These are phyloP conservation scores for Epichloe elymi DNA, from an alignment of 2,329 filamentous ascomycete genomes.

Conservation along the genomic window DNA sequence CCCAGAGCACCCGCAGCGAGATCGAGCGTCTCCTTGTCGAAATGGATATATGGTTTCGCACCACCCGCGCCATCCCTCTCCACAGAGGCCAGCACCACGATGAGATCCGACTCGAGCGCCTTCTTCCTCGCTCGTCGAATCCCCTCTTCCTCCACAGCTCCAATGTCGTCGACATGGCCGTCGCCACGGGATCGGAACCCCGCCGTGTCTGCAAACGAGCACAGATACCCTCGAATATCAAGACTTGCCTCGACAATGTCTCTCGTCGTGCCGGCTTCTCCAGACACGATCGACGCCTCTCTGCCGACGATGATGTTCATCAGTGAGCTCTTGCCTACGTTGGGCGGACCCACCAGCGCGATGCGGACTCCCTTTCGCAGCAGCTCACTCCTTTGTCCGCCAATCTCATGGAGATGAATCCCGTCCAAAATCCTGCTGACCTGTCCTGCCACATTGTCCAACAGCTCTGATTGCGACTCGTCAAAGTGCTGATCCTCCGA, in stretches of 20 bases:
- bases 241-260: constrained; percentile 88
- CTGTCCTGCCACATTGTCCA: constrained; percentile 54
- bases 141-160: constrained; percentile 73
- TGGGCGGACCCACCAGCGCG: constrained; percentile 79
- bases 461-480: constrained; percentile 61
- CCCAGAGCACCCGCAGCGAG: constrained; percentile 36
- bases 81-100: constrained; percentile 68
- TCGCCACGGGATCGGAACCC: constrained; percentile 51
- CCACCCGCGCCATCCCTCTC: constrained; percentile 32
- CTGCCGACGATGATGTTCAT: constrained; percentile 82
- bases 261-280: constrained; percentile 83
- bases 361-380: constrained; percentile 75
- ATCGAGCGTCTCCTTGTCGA: constrained; percentile 41
- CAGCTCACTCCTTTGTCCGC: constrained; percentile 71
- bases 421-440: constrained; percentile 46
- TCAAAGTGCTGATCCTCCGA: constrained; percentile 96
- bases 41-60: constrained; percentile 27
- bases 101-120: constrained; percentile 71
- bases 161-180: constrained; percentile 31
- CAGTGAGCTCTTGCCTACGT: constrained; percentile 88
- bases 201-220: constrained; percentile 90
- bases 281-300: constrained; percentile 89
- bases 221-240: constrained; percentile 80
- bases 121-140: constrained; percentile 75
- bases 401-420: constrained; percentile 58